Evolutionary conservation across 805 yeast genomes (phyloP).

Genomic region (Ogataea paradorogensis): DNA sequence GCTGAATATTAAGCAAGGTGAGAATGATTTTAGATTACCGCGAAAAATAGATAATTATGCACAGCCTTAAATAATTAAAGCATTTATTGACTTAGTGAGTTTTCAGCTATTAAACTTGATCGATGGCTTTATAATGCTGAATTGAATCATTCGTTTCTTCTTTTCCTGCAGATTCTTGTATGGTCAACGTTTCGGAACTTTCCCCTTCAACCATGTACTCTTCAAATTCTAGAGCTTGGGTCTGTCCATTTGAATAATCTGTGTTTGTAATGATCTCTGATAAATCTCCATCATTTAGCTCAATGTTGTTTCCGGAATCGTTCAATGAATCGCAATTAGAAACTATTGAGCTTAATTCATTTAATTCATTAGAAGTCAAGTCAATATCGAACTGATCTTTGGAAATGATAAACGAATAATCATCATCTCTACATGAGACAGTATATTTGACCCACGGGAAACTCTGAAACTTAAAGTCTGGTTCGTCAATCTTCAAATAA

Average conservation of each 20-base stretch:
- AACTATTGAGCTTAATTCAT: background rate
- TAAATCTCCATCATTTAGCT: background rate
- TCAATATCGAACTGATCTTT: slow-evolving; percentile 24
- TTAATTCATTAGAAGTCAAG: slow-evolving; percentile 5
- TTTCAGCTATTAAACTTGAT: too few relatives aligned
- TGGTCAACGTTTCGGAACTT: background rate
- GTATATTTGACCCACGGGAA: slow-evolving; percentile 79
- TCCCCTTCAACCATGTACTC: slow-evolving; percentile 23
- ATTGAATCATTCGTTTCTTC: background rate
- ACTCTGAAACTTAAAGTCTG: slow-evolving; percentile 50
- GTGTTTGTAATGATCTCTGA: background rate
- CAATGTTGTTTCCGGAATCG: background rate
- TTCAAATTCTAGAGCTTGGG: background rate
- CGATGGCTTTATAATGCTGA: background rate
- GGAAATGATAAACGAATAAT: slow-evolving; percentile 29
- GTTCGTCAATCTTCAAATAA: slow-evolving; percentile 65
- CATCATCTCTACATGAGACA: slow-evolving; percentile 35
- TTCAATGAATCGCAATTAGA: too few relatives aligned
- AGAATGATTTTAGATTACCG: too few relatives aligned
- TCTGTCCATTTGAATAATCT: too few relatives aligned
- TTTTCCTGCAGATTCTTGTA: too few relatives aligned
- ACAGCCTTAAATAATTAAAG: too few relatives aligned
- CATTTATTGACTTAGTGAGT: too few relatives aligned
- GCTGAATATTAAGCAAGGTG: too few relatives aligned
- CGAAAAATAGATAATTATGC: too few relatives aligned